Percentiles rank a stretch among this genome's conserved stretches.
Evolutionary conservation across 2,329 filamentous ascomycete species (phyloP).

Genomic region (Immersiporthe knoxdaviesiana): DNA sequence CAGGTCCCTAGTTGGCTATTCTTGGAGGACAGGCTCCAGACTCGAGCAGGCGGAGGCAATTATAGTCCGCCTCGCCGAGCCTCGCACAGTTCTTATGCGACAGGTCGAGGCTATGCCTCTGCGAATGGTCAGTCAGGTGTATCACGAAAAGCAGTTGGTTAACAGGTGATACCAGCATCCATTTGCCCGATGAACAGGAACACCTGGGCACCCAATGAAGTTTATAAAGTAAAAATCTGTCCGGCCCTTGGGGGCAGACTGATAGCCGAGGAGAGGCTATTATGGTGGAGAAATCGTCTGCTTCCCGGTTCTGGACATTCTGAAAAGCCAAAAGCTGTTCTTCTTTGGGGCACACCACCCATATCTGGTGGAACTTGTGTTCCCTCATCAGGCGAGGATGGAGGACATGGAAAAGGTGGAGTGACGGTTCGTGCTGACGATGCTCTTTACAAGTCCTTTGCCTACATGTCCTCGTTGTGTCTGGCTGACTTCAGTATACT

Average conservation of each 20-base stretch:
- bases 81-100: background rate
- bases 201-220: background rate
- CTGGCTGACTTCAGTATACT: background rate
- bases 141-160: background rate
- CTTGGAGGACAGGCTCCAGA: background rate
- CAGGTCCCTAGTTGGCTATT: background rate
- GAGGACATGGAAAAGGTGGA: background rate
- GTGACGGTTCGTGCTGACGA: background rate
- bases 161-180: background rate
- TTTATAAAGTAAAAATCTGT: background rate
- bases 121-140: background rate
- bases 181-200: background rate
- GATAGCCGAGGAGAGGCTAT: background rate
- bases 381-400: slow-evolving; percentile 4
- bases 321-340: background rate
- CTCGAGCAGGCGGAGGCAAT: background rate
- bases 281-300: background rate
- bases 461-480: background rate
- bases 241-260: background rate
- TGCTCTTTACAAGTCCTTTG: background rate
- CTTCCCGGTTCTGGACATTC: background rate
- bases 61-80: background rate
- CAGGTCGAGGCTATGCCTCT: background rate
- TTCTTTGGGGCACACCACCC: background rate
- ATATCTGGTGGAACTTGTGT: background rate